Conservation (phyloP, 2,329 filamentous ascomycete genomes). For the Phaeosphaeriaceae sp. region DNA sequence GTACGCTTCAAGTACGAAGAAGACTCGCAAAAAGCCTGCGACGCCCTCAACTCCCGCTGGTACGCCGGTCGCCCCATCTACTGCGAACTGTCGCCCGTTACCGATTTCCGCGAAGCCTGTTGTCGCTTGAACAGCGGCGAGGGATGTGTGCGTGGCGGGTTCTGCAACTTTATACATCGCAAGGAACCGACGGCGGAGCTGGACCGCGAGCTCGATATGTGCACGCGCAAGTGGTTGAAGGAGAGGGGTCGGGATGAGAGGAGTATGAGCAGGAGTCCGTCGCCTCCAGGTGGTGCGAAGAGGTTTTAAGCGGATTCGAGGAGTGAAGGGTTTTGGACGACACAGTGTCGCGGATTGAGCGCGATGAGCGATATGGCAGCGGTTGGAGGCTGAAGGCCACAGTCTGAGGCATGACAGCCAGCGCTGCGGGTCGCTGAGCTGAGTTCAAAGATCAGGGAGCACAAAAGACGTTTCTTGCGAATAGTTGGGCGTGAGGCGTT, state of each 20-base stretch:
- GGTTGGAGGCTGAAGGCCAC: not conserved
- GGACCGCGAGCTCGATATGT: slow-evolving; percentile 84
- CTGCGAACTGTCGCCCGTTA: slow-evolving; percentile 95
- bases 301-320: slow-evolving; percentile 2
- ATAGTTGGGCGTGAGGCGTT: slow-evolving; percentile 5
- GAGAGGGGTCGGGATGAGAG: slow-evolving; percentile 82
- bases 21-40: slow-evolving; percentile 89
- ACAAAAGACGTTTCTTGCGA: not conserved
- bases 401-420: not conserved
- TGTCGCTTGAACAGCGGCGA: slow-evolving; percentile 94
- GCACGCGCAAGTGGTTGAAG: slow-evolving; percentile 96
- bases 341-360: not conserved
- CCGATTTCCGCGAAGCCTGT: slow-evolving; percentile 97
- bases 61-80: slow-evolving; percentile 97
- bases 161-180: slow-evolving; percentile 99
- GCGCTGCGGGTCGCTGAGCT: not conserved
- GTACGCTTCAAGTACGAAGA: slow-evolving; percentile 99
- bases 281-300: slow-evolving; percentile 71
- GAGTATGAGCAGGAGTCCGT: slow-evolving; percentile 82
- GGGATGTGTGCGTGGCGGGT: slow-evolving; percentile 92
- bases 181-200: slow-evolving; percentile 92
- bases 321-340: not conserved
- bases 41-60: slow-evolving; percentile 93
- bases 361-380: not conserved
- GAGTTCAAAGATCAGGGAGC: not conserved